Percentiles rank a stretch among this genome's conserved stretches.
Conservation (phyloP, 768 basidiomycete species). For the Boletus subparvulus region DNA sequence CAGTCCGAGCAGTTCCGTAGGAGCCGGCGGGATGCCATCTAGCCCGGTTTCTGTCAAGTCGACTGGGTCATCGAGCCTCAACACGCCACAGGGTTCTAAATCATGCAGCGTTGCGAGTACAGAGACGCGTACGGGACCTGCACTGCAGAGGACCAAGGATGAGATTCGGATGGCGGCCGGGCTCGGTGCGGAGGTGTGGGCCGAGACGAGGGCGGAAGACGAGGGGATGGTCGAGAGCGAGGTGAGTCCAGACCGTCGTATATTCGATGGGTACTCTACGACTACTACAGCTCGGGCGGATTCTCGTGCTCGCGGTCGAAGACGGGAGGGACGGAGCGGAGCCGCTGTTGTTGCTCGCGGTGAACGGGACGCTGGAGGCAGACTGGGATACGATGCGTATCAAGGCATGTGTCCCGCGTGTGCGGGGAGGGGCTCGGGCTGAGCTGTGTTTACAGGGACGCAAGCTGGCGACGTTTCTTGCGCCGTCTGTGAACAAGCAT, state of each 20-base stretch:
- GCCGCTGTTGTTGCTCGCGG: slow-evolving; percentile 67
- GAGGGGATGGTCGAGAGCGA: slow-evolving; percentile 76
- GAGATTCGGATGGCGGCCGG: slow-evolving; percentile 73
- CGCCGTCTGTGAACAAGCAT: slow-evolving; percentile 40
- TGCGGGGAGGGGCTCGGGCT: neutral
- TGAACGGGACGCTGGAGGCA: slow-evolving; percentile 59
- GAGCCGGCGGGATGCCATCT: slow-evolving; percentile 1
- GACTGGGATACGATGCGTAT: slow-evolving; percentile 65
- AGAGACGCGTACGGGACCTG: slow-evolving; percentile 5
- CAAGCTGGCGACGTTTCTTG: slow-evolving; percentile 33
- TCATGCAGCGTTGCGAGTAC: slow-evolving; percentile 6
- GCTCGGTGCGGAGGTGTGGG: slow-evolving; percentile 74
- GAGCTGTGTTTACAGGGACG: slow-evolving; percentile 24
- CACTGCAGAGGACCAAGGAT: slow-evolving; percentile 54
- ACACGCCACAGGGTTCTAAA: slow-evolving; percentile 14
- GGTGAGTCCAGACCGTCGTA: slow-evolving; percentile 39
- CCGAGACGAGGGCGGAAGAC: slow-evolving; percentile 57
- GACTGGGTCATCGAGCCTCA: slow-evolving; percentile 1
- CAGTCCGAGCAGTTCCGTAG: slow-evolving; percentile 6
- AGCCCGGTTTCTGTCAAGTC: slow-evolving; percentile 16
- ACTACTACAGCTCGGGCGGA: slow-evolving; percentile 58
- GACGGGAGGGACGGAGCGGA: slow-evolving; percentile 31
- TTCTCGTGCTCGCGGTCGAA: slow-evolving; percentile 66
- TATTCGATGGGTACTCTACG: neutral
- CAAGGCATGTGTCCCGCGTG: slow-evolving; percentile 47